A percentile compares a stretch with the other conserved stretches of the same genome.
These are phyloP conservation scores for Solanum corneliomulleri DNA, from an alignment of 257 asterid species.

Conservation along the genomic window DNA sequence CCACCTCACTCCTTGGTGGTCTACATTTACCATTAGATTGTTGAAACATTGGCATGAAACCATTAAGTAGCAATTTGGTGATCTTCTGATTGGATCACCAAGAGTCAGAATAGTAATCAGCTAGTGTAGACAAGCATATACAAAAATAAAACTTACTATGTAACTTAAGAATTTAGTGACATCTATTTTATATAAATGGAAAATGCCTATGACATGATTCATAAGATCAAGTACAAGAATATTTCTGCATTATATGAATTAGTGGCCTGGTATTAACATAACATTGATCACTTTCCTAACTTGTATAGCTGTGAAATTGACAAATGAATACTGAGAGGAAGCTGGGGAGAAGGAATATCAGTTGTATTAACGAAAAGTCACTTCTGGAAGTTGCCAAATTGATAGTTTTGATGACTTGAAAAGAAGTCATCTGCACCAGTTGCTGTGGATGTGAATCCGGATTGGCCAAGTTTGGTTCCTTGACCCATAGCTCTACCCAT, in stretches of 20 bases:
- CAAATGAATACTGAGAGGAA: neutral
- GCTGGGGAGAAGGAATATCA: neutral
- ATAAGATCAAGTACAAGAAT: neutral
- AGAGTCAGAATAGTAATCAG: neutral
- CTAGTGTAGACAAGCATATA: neutral
- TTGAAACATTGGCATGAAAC: neutral
- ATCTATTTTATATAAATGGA: neutral
- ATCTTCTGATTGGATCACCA: neutral
- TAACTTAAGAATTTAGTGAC: neutral
- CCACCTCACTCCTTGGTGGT: neutral
- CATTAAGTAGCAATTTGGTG: neutral
- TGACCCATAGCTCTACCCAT: conserved; percentile 56
- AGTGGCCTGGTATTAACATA: neutral
- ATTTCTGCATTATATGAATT: neutral
- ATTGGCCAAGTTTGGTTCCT: conserved; percentile 43
- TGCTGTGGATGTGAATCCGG: conserved; percentile 29
- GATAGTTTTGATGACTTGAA: conserved; percentile 61
- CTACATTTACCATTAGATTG: neutral
- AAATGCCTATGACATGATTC: neutral
- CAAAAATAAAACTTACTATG: neutral
- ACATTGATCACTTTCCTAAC: neutral
- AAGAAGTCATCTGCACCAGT: conserved; percentile 34
- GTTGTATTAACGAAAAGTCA: conserved; percentile 11
- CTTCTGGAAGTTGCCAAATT: conserved; percentile 60
- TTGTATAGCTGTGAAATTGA: neutral